Percentiles rank a stretch among this genome's conserved stretches.
Conservation (phyloP, 2,329 filamentous ascomycete genomes). For the Anisogramma anomala region DNA sequence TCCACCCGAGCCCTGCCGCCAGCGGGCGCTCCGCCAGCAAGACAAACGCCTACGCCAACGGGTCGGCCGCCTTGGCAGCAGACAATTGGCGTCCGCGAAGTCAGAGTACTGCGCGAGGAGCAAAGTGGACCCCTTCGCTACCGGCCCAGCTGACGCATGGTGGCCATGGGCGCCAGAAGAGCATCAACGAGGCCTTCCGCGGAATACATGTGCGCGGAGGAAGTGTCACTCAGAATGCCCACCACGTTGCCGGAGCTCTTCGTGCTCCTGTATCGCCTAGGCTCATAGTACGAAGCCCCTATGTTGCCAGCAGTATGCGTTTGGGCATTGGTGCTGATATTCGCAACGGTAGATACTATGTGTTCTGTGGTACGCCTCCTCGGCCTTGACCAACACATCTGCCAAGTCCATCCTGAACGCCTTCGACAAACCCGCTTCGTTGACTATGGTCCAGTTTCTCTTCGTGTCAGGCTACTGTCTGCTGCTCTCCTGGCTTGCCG, state of each 20-base stretch:
- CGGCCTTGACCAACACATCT: constrained; percentile 91
- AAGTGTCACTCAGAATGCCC: constrained; percentile 84
- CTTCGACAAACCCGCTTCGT: constrained; percentile 78
- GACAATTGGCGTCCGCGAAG: constrained; percentile 53
- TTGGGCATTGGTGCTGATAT: constrained; percentile 19
- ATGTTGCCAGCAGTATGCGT: constrained; percentile 3
- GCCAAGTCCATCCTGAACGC: constrained; percentile 94
- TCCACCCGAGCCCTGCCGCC: neutral
- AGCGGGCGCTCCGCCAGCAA: constrained; percentile 10
- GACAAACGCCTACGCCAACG: constrained; percentile 22
- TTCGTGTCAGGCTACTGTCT: constrained; percentile 87
- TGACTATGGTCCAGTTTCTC: constrained; percentile 86
- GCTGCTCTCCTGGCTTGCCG: constrained; percentile 63
- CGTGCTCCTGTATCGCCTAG: constrained; percentile 80
- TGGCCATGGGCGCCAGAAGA: constrained; percentile 67
- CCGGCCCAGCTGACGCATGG: constrained; percentile 19
- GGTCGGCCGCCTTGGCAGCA: constrained; percentile 20
- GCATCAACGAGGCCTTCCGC: constrained; percentile 75
- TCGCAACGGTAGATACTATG: constrained; percentile 56
- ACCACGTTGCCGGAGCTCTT: constrained; percentile 83
- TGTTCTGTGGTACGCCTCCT: constrained; percentile 87
- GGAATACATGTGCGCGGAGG: constrained; percentile 69
- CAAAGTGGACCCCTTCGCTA: constrained; percentile 20
- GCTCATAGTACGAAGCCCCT: constrained; percentile 56
- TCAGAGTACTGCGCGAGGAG: constrained; percentile 29